Evolutionary conservation across 768 basidiomycete species (phyloP), one percentile per base, ranked within the genome.

Genomic region (Lactifluus pinguis): DNA sequence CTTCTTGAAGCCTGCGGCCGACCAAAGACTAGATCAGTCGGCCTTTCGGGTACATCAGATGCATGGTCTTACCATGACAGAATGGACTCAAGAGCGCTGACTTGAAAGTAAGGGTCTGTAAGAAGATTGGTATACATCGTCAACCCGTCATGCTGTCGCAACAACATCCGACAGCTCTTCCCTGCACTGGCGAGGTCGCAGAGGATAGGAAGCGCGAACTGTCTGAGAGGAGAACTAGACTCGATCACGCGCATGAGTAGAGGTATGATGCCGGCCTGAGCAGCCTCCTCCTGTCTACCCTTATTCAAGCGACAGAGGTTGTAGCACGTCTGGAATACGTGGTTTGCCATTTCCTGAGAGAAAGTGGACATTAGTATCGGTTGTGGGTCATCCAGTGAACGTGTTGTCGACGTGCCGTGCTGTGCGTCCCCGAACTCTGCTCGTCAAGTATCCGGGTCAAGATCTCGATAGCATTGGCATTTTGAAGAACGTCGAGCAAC

Each of bases 311-410:
- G 84, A 70, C 95, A 98, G 17, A 99, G 85, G 66, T 95, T 95
- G 77, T 92, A 98, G 68, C 95, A 92, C 2, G 94, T 93, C 73
- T 97, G 95, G 80, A 98, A 94, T 61, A 97, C 85, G 68, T 98
- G 93, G 65, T 98, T 98, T 53, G 92, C 87, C 73, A 98, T 89
- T 82, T 99, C 95, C 92, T 98, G 69, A 9, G 69, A 7, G 38
- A 25, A 41, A 53, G 9, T 2, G 49, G 45, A 21, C 3, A 49
- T 53, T 49, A 54, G 54, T n/a, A 17, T 39, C 29, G 38, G 49
- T 21, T 47, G 51, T 30, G 54, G 58, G 44, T 29, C 44, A 25
- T 25, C 5, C 19, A 21, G 21, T 32, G 29, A 4, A 17, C 9
- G 15, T 29, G 9, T 48, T 6, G 32, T 41, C 19, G 6, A 76